phyloP scores from a whole-genome alignment of 441 rosid species.

The Eutrema salsugineum region DNA sequence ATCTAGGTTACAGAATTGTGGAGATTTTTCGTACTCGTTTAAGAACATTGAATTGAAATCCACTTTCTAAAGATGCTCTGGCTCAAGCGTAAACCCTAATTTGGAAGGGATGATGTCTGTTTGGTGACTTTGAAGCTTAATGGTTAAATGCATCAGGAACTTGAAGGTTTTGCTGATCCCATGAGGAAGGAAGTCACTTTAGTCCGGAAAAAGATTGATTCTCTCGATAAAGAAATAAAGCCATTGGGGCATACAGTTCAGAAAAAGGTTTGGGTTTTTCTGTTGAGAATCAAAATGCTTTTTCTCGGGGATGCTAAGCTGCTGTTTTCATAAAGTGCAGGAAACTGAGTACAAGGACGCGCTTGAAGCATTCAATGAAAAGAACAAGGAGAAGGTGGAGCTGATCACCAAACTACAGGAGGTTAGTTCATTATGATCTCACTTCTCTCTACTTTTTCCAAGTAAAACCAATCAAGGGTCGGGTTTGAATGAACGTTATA shows the following conservation, averaged over 20 bases:
- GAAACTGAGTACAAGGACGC: constrained; percentile 95
- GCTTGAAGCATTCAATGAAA: constrained; percentile 77
- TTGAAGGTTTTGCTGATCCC: constrained; percentile 61
- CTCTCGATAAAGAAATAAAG: constrained; percentile 80
- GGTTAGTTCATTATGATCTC: constrained; percentile 42
- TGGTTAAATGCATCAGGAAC: constrained; percentile 51
- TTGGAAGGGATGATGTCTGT: not conserved
- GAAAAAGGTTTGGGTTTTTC: constrained; percentile 57
- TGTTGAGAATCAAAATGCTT: not conserved
- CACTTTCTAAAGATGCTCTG: not conserved
- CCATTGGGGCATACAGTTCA: constrained; percentile 75
- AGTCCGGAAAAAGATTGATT: constrained; percentile 80
- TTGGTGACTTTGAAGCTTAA: not conserved
- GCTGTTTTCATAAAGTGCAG: constrained; percentile 35
- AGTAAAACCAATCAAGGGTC: not conserved
- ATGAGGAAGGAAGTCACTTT: constrained; percentile 70
- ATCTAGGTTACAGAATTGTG: constrained; percentile 1
- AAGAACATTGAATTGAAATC: not conserved
- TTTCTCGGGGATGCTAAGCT: not conserved
- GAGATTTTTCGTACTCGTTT: not conserved
- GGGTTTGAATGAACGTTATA: not conserved
- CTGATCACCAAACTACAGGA: constrained; percentile 84
- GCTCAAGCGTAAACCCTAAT: not conserved
- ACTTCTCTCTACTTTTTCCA: not conserved
- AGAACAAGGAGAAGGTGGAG: constrained; percentile 92